These are phyloP conservation scores for Eucalyptus globulus DNA, from an alignment of 345 rosid species.

Conservation along the genomic window DNA sequence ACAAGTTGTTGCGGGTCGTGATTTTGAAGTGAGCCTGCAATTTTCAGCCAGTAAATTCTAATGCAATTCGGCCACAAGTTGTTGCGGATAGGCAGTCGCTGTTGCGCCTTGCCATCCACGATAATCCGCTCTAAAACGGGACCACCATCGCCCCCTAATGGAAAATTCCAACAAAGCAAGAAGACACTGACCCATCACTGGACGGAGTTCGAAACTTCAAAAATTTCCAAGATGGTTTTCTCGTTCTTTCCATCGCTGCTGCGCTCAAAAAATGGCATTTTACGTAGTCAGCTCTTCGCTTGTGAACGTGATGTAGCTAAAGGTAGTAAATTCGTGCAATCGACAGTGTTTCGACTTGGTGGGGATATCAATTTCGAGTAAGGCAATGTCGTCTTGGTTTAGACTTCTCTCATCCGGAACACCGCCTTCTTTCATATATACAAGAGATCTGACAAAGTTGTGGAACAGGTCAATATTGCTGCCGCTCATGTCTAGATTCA, in stretches of 20 bases:
- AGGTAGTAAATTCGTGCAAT: not conserved
- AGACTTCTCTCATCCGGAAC: not conserved
- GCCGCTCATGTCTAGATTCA: not conserved
- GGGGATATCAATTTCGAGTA: not conserved
- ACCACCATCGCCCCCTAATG: not conserved
- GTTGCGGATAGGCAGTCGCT: not conserved
- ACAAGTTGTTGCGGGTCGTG: not conserved
- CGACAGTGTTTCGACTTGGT: not conserved
- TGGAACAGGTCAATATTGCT: not conserved
- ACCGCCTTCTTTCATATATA: not conserved
- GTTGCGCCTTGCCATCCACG: not conserved
- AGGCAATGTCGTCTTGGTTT: not conserved
- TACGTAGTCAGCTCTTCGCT: not conserved
- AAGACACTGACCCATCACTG: not conserved
- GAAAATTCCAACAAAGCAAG: not conserved
- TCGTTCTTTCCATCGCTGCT: not conserved
- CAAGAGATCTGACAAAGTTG: not conserved
- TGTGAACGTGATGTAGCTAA: not conserved
- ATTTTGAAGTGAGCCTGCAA: not conserved
- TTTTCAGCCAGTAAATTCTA: not conserved
- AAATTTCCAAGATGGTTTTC: not conserved
- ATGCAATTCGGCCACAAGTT: not conserved
- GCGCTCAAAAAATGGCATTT: not conserved
- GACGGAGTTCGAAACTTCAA: not conserved
- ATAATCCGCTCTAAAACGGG: not conserved